phyloP scores from a whole-genome alignment of 2,329 filamentous ascomycete genomes.

The Apiospora marii region DNA sequence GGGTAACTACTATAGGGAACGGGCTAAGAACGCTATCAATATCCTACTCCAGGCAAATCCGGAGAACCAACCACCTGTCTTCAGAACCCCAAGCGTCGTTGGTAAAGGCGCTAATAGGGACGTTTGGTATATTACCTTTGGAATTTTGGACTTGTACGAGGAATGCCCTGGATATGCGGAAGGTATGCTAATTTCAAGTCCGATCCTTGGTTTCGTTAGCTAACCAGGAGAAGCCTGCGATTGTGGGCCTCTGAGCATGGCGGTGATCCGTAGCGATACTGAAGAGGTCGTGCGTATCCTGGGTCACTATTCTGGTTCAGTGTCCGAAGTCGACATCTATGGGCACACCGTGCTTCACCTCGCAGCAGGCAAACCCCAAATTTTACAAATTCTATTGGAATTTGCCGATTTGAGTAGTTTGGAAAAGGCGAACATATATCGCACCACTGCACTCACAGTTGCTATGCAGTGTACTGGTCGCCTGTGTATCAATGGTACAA shows the following conservation, averaged over 20 bases:
- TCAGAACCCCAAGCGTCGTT: too few species aligned
- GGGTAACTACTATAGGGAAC: too few species aligned
- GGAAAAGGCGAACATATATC: not conserved
- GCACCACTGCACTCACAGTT: not conserved
- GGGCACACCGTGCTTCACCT: slow-evolving; percentile 22
- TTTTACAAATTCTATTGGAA: not conserved
- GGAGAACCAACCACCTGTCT: too few species aligned
- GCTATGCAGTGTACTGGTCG: not conserved
- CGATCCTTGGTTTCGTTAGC: not conserved
- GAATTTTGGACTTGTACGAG: not conserved
- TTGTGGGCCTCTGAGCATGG: slow-evolving; percentile 25
- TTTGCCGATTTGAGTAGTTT: not conserved
- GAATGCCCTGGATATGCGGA: not conserved
- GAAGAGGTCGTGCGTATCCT: slow-evolving; percentile 23
- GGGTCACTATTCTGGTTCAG: slow-evolving; percentile 1
- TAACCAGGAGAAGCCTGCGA: slow-evolving; percentile 23
- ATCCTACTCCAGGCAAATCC: too few species aligned
- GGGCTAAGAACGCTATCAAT: too few species aligned
- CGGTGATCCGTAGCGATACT: slow-evolving; percentile 17
- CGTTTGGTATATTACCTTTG: too few species aligned
- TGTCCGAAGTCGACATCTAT: slow-evolving; percentile 23
- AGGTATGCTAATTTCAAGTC: not conserved
- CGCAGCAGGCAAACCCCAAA: slow-evolving; percentile 17
- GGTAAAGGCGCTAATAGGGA: too few species aligned
- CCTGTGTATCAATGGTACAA: not conserved